phyloP scores from a whole-genome alignment of 2,329 filamentous ascomycete species.

The Trichoderma asperellum region DNA sequence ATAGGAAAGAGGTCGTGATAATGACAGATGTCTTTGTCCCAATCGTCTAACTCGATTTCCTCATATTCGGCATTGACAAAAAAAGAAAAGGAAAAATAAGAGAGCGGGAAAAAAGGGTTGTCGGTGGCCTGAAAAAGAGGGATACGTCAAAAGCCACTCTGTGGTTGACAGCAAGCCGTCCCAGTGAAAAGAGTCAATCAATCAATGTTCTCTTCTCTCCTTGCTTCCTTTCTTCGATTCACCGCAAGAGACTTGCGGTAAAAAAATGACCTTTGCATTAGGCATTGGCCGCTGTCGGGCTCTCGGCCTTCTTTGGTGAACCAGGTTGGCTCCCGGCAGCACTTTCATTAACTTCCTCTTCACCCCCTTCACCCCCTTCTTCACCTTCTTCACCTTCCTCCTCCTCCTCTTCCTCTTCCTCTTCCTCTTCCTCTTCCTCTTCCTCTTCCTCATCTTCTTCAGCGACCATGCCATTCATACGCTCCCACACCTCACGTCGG shows the following conservation, averaged over 20 bases:
- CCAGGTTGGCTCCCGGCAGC: constrained; percentile 24
- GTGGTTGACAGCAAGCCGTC: not conserved
- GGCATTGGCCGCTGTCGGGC: not conserved
- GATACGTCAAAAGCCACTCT: not conserved
- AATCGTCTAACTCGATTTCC: constrained; percentile 13
- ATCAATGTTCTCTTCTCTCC: not conserved
- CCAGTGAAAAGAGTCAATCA: not conserved
- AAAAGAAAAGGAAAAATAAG: not conserved
- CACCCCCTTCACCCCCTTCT: constrained; percentile 32
- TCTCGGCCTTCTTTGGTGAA: constrained; percentile 18
- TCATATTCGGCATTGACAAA: constrained; percentile 14
- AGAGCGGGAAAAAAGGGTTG: not conserved
- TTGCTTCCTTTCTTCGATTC: not conserved
- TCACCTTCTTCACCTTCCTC: constrained; percentile 32
- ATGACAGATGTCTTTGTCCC: constrained; percentile 19
- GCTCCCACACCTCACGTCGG: constrained; percentile 76
- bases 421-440: constrained; percentile 35
- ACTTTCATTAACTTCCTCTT: constrained; percentile 31
- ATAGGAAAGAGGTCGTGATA: constrained; percentile 3
- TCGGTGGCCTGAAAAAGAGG: not conserved
- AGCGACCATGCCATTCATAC: constrained; percentile 61
- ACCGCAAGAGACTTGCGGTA: not conserved
- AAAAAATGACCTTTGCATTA: not conserved
- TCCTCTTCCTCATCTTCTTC: constrained; percentile 50
- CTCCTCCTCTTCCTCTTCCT: constrained; percentile 30